These are phyloP conservation scores for Vitis cinerea DNA, from an alignment of 164 flowering plant genomes.

Conservation along the genomic window DNA sequence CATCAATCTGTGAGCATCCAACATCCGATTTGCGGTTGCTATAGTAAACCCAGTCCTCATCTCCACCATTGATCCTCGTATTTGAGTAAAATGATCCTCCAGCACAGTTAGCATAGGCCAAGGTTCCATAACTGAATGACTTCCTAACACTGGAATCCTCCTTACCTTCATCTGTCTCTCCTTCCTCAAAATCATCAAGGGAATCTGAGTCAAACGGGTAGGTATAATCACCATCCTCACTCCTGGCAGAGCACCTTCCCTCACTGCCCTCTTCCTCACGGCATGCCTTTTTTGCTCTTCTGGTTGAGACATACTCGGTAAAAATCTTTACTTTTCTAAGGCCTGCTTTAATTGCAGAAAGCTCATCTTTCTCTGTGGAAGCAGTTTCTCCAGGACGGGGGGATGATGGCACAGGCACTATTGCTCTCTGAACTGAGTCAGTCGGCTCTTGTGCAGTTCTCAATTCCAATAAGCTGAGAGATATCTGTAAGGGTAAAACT, in stretches of 20 bases:
- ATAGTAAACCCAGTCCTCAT: constrained; percentile 84
- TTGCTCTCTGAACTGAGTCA: constrained; percentile 48
- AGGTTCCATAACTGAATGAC: constrained; percentile 83
- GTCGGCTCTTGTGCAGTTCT: constrained; percentile 56
- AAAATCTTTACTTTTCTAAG: constrained; percentile 86
- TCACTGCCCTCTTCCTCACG: constrained; percentile 83
- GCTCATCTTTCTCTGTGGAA: constrained; percentile 72
- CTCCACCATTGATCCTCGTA: constrained; percentile 45
- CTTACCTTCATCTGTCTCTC: constrained; percentile 59
- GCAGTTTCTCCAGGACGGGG: constrained; percentile 43
- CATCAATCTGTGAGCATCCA: constrained; percentile 54
- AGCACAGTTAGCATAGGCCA: constrained; percentile 80
- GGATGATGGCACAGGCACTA: constrained; percentile 50
- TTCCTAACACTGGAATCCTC: constrained; percentile 60
- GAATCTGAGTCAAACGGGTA: constrained; percentile 87
- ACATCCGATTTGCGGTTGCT: constrained; percentile 86
- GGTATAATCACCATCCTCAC: constrained; percentile 75
- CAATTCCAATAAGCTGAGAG: constrained; percentile 61
- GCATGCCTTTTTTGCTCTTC: constrained; percentile 76
- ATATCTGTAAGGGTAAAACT: constrained; percentile 36
- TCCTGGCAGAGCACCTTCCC: constrained; percentile 62
- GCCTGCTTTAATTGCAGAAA: constrained; percentile 95
- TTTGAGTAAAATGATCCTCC: constrained; percentile 67
- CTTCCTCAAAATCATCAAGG: constrained; percentile 66
- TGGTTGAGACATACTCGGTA: constrained; percentile 71